A percentile compares a stretch with the other conserved stretches of the same genome.
These are phyloP conservation scores for Vigna radiata DNA, from an alignment of 306 rosid species.

Conservation along the genomic window DNA sequence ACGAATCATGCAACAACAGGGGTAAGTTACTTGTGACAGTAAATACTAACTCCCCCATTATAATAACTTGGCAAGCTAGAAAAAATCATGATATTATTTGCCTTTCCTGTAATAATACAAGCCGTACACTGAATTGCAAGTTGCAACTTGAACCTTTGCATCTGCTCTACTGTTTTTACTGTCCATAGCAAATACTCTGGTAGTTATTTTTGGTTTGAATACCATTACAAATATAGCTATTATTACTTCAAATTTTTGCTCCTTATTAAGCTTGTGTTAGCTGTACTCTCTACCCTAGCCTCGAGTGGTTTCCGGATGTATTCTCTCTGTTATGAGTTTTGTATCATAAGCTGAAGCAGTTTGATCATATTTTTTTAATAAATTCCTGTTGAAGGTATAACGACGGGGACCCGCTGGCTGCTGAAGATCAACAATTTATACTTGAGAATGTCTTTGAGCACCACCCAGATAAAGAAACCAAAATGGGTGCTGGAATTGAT, in stretches of 20 bases:
- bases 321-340: conserved; percentile 14
- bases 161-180: conserved; percentile 30
- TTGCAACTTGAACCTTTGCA: conserved; percentile 33
- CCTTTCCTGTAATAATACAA: not conserved
- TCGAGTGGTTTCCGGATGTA: not conserved
- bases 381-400: conserved; percentile 62
- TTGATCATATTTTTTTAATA: conserved; percentile 39
- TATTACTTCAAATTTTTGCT: conserved; percentile 16
- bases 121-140: conserved; percentile 30
- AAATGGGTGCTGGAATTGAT: conserved; percentile 89
- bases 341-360: not conserved
- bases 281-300: not conserved
- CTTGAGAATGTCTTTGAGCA: conserved; percentile 74
- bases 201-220: conserved; percentile 1
- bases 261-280: conserved; percentile 1
- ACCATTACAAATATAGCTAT: conserved; percentile 28
- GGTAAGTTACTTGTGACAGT: conserved; percentile 59
- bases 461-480: conserved; percentile 86
- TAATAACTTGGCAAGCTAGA: not conserved
- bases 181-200: conserved; percentile 2
- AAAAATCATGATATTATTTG: not conserved
- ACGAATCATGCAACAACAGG: conserved; percentile 80
- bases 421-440: conserved; percentile 70
- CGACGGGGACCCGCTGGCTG: conserved; percentile 85
- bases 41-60: not conserved